phyloP scores from a whole-genome alignment of 345 rosid species.

The Murraya koenigii region DNA sequence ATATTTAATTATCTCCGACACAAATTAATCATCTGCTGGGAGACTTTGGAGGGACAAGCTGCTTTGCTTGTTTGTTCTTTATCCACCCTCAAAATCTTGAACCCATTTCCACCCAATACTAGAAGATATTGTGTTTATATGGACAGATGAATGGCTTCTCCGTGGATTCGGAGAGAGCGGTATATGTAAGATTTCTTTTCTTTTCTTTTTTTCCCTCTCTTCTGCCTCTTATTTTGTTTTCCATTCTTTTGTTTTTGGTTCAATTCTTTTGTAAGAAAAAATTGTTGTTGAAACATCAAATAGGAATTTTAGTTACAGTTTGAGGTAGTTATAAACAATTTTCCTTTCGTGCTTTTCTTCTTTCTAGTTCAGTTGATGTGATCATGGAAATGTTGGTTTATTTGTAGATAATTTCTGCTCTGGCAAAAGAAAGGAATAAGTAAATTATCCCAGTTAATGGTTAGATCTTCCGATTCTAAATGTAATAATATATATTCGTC shows the following conservation, averaged over 20 bases:
- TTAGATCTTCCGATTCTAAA: background rate
- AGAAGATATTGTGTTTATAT: conserved; percentile 13
- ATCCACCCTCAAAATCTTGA: background rate
- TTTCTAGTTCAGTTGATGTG: background rate
- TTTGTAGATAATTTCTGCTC: conserved; percentile 1
- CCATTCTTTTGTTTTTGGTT: conserved; percentile 39
- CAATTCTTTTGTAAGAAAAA: conserved; percentile 61
- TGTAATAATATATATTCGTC: background rate
- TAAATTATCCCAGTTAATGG: background rate
- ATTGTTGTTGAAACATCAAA: conserved; percentile 22
- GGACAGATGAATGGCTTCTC: conserved; percentile 17
- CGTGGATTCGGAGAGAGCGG: conserved; percentile 16
- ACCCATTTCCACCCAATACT: conserved; percentile 11
- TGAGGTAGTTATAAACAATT: conserved; percentile 14
- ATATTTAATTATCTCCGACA: background rate
- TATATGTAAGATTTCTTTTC: conserved; percentile 21
- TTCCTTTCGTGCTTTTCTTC: conserved; percentile 6
- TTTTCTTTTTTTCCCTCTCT: background rate
- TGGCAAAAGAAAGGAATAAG: background rate
- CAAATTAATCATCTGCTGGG: background rate
- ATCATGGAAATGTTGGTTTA: background rate
- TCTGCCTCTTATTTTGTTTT: background rate
- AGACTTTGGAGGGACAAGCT: background rate
- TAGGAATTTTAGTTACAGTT: conserved; percentile 29
- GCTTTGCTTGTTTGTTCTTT: conserved; percentile 9